Percentiles rank a stretch among this genome's conserved stretches.
phyloP scores from a whole-genome alignment of 768 basidiomycete species.

The Mycena floridula region DNA sequence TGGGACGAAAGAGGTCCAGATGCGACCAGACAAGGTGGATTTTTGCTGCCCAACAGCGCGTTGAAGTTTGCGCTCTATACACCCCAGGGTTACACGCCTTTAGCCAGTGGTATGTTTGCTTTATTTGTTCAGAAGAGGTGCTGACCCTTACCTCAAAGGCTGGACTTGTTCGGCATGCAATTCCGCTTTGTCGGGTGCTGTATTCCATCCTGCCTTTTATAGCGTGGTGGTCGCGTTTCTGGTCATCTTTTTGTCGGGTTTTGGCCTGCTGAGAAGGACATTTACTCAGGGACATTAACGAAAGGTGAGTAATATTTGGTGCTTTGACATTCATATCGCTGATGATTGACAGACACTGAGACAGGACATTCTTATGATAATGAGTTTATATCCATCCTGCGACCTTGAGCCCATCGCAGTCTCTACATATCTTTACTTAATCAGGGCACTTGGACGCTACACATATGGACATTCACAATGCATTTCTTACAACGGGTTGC shows the following conservation, averaged over 20 bases:
- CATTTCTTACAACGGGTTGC: too few species aligned
- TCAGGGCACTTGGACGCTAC: too few species aligned
- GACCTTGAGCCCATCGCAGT: too few species aligned
- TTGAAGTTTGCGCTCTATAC: slow-evolving; percentile 83
- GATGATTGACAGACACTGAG: too few species aligned
- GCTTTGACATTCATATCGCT: too few species aligned
- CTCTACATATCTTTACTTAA: too few species aligned
- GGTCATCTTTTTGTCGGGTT: slow-evolving; percentile 63
- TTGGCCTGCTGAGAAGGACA: slow-evolving; percentile 12
- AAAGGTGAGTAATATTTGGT: too few species aligned
- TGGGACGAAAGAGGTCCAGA: slow-evolving; percentile 76
- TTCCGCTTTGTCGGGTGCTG: slow-evolving; percentile 18
- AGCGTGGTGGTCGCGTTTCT: slow-evolving; percentile 50
- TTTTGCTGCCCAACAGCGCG: slow-evolving; percentile 60
- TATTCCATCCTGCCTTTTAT: slow-evolving; percentile 49
- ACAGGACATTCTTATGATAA: too few species aligned
- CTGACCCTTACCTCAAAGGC: slow-evolving; percentile 3
- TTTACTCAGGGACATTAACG: too few species aligned
- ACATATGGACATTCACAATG: too few species aligned
- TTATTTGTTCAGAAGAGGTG: not conserved
- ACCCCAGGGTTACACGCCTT: slow-evolving; percentile 63
- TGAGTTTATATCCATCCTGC: too few species aligned
- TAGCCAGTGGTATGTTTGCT: slow-evolving; percentile 40
- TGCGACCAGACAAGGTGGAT: slow-evolving; percentile 53
- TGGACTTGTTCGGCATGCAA: slow-evolving; percentile 17